Evolutionary conservation across 2,329 filamentous ascomycete genomes (phyloP), one percentile per base, ranked within the genome.

Genomic region (Epichloe hybrida): DNA sequence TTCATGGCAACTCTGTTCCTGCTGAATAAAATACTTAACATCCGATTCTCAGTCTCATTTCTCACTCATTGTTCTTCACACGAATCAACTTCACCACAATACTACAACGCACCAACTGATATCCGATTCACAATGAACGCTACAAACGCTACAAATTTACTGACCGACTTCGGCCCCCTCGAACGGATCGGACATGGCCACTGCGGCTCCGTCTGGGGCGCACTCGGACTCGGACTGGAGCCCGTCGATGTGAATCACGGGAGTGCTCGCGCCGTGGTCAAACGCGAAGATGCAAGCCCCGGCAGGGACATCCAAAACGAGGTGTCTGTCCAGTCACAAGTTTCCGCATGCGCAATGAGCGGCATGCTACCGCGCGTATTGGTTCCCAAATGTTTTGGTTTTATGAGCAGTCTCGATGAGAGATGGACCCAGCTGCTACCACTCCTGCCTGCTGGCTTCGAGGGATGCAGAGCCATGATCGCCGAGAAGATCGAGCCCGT

Each of bases 401-500:
- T 50, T 0, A 43, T 52, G 20, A 3, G 37, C 35, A 27, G 34
- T 5, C 34, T 53, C 8, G 56, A 54, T 1, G 15, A 12, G 6
- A 20, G 12, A 9, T 57, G 58, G 60, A 21, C 49, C 4, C 8
- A n/a, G 7, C 54, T 62, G 11, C 47, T 63, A 4, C 45, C 53
- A 7, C 53, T 52, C 1, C 52, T 64, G 2, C 58, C 61, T 1
- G 15, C 46, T 0, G 51, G 47, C 0, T 62, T 56, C 23, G 54
- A 50, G 1, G 8, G 56, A 1, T 62, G 61, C 47, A 60, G 63
- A 17, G 59, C 59, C 6, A 50, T 66, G 7, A 41, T 65, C n/a
- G 60, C 56, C 13, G 60, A 66, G 42, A 59, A 61, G 7, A 64
- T 64, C n/a, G 53, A 54, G 2, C 55, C 62, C 1, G 36, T 63